Evolutionary conservation across 306 rosid species (phyloP).

Genomic region (Corylus avellana): DNA sequence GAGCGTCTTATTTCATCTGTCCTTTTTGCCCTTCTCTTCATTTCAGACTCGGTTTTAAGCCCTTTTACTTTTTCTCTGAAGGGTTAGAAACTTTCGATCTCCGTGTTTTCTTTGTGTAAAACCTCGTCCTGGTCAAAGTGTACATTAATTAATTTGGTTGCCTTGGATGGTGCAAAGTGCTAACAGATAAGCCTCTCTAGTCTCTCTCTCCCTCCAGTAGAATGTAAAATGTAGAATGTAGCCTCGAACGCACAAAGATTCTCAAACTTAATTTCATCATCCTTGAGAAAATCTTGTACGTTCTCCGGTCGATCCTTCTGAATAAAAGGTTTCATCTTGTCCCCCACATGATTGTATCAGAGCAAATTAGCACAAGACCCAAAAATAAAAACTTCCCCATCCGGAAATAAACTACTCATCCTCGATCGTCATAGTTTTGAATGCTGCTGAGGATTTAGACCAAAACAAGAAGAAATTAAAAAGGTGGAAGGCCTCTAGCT

Average conservation of each 20-base stretch:
- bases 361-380: too few relatives aligned
- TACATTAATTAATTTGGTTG: constrained; percentile 34
- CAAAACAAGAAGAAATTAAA: background rate
- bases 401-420: too few relatives aligned
- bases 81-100: constrained; percentile 29
- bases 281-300: background rate
- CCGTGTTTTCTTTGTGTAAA: constrained; percentile 8
- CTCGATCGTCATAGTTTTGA: too few relatives aligned
- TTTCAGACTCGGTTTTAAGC: constrained; percentile 10
- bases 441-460: too few relatives aligned
- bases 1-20: background rate
- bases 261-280: background rate
- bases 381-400: background rate
- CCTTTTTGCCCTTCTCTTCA: background rate
- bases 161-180: constrained; percentile 10
- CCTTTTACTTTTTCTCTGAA: constrained; percentile 49
- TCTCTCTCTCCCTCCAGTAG: background rate
- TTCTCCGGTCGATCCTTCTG: too few relatives aligned
- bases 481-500: background rate
- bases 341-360: background rate
- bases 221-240: background rate
- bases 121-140: constrained; percentile 23
- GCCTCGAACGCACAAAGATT: background rate
- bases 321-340: too few relatives aligned
- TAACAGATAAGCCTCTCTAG: background rate